Base-by-base conservation (phyloP, 441 rosid genomes). In the Capsella rubella region DNA sequence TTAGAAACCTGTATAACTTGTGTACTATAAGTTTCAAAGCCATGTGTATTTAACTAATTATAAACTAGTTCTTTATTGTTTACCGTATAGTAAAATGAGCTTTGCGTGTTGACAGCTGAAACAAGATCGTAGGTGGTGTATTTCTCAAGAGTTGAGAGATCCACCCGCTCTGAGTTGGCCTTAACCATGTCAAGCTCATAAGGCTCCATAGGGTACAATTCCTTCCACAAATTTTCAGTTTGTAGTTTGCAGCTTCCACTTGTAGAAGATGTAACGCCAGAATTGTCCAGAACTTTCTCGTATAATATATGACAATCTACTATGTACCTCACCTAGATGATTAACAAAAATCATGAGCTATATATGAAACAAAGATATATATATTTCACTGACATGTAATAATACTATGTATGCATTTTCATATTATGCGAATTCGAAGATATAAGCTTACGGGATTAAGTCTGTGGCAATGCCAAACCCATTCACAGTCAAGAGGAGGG, bases 391-490 rank as follows among this genome's bases (percentile, higher is more conserved):
- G 25, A 21, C 25, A 21, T 21, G 25, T 21, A 21, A 21, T 21
- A 21, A 2, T 21, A 21, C 18, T 35, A 8, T 29, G 40, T 35
- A 11, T 11, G 14, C 43, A 40, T 40, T 40, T 11, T 40, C 4
- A 40, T 40, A 40, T 40, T 11, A 40, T 3, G 4, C 12, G 43
- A 11, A 40, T 40, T 13, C 14, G 4, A 40, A 11, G 43, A 40
- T 11, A 40, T 40, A 11, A 1, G 25, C 10, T 40, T 87, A 93
- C 98, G 2, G 98, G 98, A 67, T 91, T 91, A 65, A 94, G 96
- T 75, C 96, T 81, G 79, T 94, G 98, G 67, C 96, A 94, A 49
- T 90, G 98, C 98, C 98, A 94, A 79, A 94, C 64, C 97, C 97
- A 94, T 84, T 94, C 98, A 72, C 96, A 90, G 50, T 94, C 98